A percentile compares a stretch with the other conserved stretches of the same genome.
These are phyloP conservation scores for Pleoardoris graminearum DNA, from an alignment of 2,329 filamentous ascomycete genomes.

Conservation along the genomic window DNA sequence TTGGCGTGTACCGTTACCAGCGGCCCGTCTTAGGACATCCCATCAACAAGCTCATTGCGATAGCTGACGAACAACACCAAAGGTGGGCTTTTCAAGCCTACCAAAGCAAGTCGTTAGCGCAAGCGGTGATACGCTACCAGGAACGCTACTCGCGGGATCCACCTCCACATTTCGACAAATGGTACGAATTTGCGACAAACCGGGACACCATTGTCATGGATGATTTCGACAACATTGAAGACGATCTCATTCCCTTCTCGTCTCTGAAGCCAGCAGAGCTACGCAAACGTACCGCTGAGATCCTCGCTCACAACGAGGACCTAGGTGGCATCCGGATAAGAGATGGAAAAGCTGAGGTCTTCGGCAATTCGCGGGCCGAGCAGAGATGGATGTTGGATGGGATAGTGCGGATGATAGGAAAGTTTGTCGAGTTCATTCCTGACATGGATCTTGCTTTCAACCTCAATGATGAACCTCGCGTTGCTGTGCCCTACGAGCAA, in stretches of 20 bases:
- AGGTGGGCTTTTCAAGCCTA: constrained; percentile 54
- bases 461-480: constrained; percentile 62
- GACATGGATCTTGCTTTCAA: constrained; percentile 68
- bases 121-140: constrained; percentile 57
- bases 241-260: constrained; percentile 61
- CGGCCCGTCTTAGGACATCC: constrained; percentile 55
- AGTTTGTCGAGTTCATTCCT: constrained; percentile 56
- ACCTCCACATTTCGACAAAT: constrained; percentile 63
- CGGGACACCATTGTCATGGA: constrained; percentile 60
- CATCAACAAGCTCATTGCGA: constrained; percentile 58
- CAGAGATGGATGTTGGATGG: constrained; percentile 64
- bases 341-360: constrained; percentile 51
- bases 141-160: constrained; percentile 58
- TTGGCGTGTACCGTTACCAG: constrained; percentile 44
- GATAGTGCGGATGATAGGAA: constrained; percentile 55
- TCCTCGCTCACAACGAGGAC: constrained; percentile 59
- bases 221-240: constrained; percentile 62
- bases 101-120: constrained; percentile 52
- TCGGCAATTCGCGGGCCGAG: constrained; percentile 54
- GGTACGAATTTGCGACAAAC: constrained; percentile 60
- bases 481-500: constrained; percentile 55
- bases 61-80: constrained; percentile 54
- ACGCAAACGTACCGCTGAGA: constrained; percentile 56
- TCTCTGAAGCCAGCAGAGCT: constrained; percentile 56
- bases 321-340: constrained; percentile 61